These are phyloP conservation scores for Westerdykella aurantiaca DNA, from an alignment of 2,329 filamentous ascomycete species.

Conservation along the genomic window DNA sequence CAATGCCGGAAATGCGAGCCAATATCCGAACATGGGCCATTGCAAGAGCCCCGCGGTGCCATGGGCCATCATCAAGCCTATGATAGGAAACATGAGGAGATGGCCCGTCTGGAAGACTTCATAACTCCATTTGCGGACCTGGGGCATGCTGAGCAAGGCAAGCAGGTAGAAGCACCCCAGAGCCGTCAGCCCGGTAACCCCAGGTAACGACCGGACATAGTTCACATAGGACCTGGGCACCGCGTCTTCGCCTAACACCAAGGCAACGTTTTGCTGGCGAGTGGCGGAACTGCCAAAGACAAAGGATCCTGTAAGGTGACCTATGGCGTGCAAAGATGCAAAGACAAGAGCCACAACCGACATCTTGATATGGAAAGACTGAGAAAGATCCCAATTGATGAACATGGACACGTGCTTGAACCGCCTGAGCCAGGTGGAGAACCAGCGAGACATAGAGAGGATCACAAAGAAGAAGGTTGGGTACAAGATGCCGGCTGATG, in stretches of 20 bases:
- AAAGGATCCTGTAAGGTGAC: constrained; percentile 51
- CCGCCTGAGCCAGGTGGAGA: constrained; percentile 49
- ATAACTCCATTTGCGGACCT: constrained; percentile 48
- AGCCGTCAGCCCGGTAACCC: constrained; percentile 47
- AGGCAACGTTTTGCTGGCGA: constrained; percentile 44
- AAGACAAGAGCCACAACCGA: constrained; percentile 47
- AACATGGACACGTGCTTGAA: constrained; percentile 50
- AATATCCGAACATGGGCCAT: constrained; percentile 54
- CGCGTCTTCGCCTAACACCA: constrained; percentile 41
- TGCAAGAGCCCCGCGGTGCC: constrained; percentile 49
- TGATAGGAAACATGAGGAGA: constrained; percentile 54
- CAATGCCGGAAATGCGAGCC: constrained; percentile 50
- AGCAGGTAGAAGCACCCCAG: constrained; percentile 49
- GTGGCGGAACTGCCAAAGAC: constrained; percentile 44
- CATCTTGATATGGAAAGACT: constrained; percentile 53
- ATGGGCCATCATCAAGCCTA: constrained; percentile 52
- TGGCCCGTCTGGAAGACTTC: constrained; percentile 55
- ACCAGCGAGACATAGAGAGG: constrained; percentile 54
- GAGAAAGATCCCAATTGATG: constrained; percentile 53
- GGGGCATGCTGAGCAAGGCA: constrained; percentile 46
- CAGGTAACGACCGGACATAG: constrained; percentile 46
- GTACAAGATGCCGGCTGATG: constrained; percentile 51
- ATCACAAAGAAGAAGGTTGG: constrained; percentile 56
- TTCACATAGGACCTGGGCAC: constrained; percentile 43
- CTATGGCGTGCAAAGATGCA: constrained; percentile 50